phyloP scores from a whole-genome alignment of 2,329 filamentous ascomycete species.

The Talaromyces sp. region DNA sequence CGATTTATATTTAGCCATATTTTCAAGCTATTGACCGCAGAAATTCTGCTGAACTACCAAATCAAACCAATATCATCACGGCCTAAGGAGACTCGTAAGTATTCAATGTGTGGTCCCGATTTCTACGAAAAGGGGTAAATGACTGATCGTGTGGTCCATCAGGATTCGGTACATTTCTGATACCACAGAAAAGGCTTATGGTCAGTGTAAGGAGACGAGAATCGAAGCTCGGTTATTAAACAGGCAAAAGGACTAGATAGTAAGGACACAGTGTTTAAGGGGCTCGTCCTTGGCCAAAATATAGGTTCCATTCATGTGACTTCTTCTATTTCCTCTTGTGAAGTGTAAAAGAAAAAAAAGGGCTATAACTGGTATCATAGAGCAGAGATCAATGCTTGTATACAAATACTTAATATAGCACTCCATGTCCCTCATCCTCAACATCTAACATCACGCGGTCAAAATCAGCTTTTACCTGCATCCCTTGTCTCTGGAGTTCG shows the following conservation, averaged over 20 bases:
- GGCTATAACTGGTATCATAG: too few species aligned
- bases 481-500: not conserved
- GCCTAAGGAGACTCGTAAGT: not conserved
- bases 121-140: too few species aligned
- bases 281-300: not conserved
- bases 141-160: too few species aligned
- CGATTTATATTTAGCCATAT: not conserved
- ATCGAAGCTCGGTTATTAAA: not conserved
- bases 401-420: too few species aligned
- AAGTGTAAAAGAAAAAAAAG: too few species aligned
- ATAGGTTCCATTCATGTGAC: not conserved
- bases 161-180: not conserved
- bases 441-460: too few species aligned
- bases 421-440: too few species aligned
- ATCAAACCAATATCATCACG: not conserved
- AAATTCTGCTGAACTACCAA: not conserved
- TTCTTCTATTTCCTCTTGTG: not conserved
- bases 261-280: not conserved
- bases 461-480: not conserved
- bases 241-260: not conserved
- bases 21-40: not conserved
- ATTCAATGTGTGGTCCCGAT: too few species aligned
- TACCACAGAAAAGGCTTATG: not conserved
- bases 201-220: not conserved
- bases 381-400: too few species aligned